Evolutionary conservation across 73 alveolate genomes (phyloP).

Genomic region (Tetrahymena borealis): DNA sequence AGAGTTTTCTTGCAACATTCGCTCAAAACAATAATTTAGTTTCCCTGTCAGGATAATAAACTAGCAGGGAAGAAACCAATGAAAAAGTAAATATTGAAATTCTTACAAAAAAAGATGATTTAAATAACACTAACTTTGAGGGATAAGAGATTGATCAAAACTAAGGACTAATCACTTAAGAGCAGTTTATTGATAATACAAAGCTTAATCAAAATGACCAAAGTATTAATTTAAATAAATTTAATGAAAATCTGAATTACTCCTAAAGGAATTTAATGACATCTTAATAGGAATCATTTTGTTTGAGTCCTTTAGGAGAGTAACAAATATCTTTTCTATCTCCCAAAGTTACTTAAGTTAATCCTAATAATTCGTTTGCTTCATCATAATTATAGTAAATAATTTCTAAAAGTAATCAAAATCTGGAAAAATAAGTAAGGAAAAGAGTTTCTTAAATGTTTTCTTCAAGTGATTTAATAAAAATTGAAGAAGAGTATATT

Average conservation of each 20-base stretch:
- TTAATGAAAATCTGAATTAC: not conserved
- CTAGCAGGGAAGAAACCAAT: too few relatives aligned
- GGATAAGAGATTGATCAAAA: too few relatives aligned
- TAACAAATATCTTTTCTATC: not conserved
- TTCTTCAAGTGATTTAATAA: not conserved
- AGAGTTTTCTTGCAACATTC: not conserved
- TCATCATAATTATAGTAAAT: too few relatives aligned
- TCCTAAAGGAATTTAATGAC: not conserved
- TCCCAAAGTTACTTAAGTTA: too few relatives aligned
- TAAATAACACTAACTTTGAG: too few relatives aligned
- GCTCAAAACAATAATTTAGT: not conserved
- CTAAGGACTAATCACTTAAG: not conserved
- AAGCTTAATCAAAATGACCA: not conserved
- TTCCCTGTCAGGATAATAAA: too few relatives aligned
- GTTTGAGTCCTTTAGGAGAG: not conserved
- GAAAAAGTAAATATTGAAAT: too few relatives aligned
- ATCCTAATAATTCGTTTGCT: too few relatives aligned
- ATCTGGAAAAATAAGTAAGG: not conserved
- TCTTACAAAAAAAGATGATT: too few relatives aligned
- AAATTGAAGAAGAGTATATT: not conserved
- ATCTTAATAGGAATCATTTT: not conserved
- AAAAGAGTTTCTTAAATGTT: not conserved
- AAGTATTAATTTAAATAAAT: not conserved
- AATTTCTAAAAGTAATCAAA: too few relatives aligned
- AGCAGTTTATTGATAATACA: not conserved